phyloP scores from a whole-genome alignment of 345 rosid genomes.

The Nephelium lappaceum region DNA sequence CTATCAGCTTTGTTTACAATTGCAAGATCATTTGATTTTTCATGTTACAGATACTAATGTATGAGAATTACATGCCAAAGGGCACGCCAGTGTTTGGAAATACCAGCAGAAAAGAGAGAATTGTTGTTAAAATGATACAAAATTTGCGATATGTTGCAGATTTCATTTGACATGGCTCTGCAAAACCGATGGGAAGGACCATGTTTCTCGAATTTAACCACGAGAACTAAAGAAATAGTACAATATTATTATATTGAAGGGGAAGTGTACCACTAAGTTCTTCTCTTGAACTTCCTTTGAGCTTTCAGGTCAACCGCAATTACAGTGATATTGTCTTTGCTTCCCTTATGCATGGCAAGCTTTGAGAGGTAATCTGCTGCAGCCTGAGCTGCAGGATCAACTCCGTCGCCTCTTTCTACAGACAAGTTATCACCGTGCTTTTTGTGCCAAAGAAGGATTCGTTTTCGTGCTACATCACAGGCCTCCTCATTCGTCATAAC shows the following conservation, averaged over 20 bases:
- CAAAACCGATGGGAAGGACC: conserved; percentile 21
- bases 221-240: not conserved
- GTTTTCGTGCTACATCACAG: conserved; percentile 60
- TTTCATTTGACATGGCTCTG: not conserved
- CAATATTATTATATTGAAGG: not conserved
- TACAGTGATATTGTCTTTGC: conserved; percentile 82
- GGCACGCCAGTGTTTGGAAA: not conserved
- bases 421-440: conserved; percentile 44
- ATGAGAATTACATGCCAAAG: not conserved
- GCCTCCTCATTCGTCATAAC: conserved; percentile 71
- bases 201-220: not conserved
- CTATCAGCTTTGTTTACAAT: not conserved
- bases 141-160: not conserved
- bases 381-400: conserved; percentile 68
- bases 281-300: conserved; percentile 60
- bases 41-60: not conserved
- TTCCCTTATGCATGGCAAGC: conserved; percentile 75
- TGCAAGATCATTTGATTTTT: too few relatives aligned
- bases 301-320: conserved; percentile 73
- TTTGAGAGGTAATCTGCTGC: conserved; percentile 70
- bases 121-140: not conserved
- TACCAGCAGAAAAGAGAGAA: not conserved
- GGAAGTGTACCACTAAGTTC: conserved; percentile 21
- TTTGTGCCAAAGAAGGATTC: conserved; percentile 68
- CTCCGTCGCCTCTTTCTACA: conserved; percentile 40